Evolutionary conservation across 495 filamentous ascomycete species (phyloP), one percentile per base, ranked within the genome.

Genomic region (Aeminium ludgeri): DNA sequence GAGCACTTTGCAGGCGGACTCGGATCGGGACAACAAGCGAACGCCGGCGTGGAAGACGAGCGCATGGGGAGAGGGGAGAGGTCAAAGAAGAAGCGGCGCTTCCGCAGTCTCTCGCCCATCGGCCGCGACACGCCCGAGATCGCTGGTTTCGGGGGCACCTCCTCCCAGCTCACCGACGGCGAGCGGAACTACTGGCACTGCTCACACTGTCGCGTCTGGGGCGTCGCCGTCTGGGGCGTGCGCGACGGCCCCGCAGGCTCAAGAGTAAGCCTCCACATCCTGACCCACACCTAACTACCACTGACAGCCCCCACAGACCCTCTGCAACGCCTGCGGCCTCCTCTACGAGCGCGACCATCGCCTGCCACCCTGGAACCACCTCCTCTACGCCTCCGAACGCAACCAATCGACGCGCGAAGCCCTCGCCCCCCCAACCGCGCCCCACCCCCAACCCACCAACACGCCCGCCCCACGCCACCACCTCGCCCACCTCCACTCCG

Each of bases 311-410:
- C 32, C 7, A 30, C 44, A 93, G 86, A 80, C 84, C 17, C 73
- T 99, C 16, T 99, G 89, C 62, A 79, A 81, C 59, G 96, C 93
- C 55, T 99, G 89, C 61, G 87, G 85, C 41, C 78, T 84, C 38
- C 63, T 83, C 3, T 94, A 76, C 52, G 87, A 94, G 53, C 78
- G 86, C 39, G 81, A 86, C 55, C 78, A 83, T 56, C 72, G 78
- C 40, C 67, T 89, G 0, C 86, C 91, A 2, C 76, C 79, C 38
- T 92, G 82, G 77, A 76, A 78, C 5, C 80, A 78, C 55, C 76
- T 80, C 44, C 69, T 96, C 30, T 64, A 59, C 48, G 28, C 12
- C 35, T 10, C 11, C 28, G 51, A 54, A 32, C 34, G 34, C 20
- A 41, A 40, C 30, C 25, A 32, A 20, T 35, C 29, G 4, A 45